Evolutionary conservation across 441 rosid species (phyloP).

Genomic region (Croton laevigatus): DNA sequence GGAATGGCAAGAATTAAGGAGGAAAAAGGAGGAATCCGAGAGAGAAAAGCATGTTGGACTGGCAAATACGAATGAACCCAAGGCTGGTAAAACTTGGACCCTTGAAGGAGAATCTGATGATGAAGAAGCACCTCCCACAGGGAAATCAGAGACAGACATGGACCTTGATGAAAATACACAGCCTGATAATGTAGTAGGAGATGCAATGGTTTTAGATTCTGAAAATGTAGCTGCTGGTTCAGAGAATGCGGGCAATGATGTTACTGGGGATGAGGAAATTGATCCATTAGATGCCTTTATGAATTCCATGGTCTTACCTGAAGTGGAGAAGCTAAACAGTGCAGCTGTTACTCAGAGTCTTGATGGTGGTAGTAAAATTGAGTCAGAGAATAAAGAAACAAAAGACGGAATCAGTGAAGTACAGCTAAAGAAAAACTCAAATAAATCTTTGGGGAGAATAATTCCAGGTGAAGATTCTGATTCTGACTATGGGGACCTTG

Average conservation of each 20-base stretch:
- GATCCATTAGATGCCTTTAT: constrained; percentile 91
- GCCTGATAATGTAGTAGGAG: constrained; percentile 44
- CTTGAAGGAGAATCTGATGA: constrained; percentile 90
- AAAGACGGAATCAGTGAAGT: constrained; percentile 36
- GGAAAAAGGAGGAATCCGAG: constrained; percentile 80
- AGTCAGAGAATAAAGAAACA: constrained; percentile 34
- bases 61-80: constrained; percentile 39
- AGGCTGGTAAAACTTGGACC: constrained; percentile 82
- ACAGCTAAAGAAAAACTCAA: constrained; percentile 40
- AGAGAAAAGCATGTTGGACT: constrained; percentile 49
- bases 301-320: constrained; percentile 78
- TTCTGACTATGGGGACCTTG: constrained; percentile 67
- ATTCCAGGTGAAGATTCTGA: constrained; percentile 90
- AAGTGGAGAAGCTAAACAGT: constrained; percentile 74
- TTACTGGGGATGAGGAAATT: constrained; percentile 65
- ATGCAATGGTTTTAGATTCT: constrained; percentile 46
- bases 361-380: constrained; percentile 33
- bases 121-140: constrained; percentile 56
- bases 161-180: constrained; percentile 48
- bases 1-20: constrained; percentile 92
- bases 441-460: constrained; percentile 75
- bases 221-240: constrained; percentile 35
- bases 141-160: constrained; percentile 45
- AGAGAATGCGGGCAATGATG: constrained; percentile 35
- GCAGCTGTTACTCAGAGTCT: constrained; percentile 27